A percentile compares a stretch with the other conserved stretches of the same genome.
phyloP scores from a whole-genome alignment of 2,329 filamentous ascomycete genomes.

The Calycina herbarum region DNA sequence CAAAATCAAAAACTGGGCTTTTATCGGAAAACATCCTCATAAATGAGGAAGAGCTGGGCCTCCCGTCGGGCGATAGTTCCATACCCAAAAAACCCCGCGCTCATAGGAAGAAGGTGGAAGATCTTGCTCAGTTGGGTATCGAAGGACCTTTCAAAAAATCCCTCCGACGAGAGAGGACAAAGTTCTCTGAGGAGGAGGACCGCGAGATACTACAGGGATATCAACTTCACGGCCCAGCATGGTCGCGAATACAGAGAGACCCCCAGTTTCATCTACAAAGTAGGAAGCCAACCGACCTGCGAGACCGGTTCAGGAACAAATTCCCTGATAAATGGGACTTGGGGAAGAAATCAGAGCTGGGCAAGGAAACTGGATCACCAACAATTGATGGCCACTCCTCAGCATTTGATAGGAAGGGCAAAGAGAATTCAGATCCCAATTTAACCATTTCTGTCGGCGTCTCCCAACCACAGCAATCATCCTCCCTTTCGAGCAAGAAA shows the following conservation, averaged over 20 bases:
- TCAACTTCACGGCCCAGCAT: constrained; percentile 59
- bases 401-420: constrained; percentile 3
- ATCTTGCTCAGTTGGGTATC: constrained; percentile 59
- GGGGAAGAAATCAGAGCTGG: constrained; percentile 6
- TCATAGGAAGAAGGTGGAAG: constrained; percentile 56
- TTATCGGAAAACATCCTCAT: constrained; percentile 56
- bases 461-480: neutral
- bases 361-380: neutral
- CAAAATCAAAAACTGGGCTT: constrained; percentile 49
- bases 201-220: constrained; percentile 61
- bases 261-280: constrained; percentile 56
- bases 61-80: constrained; percentile 32
- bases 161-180: constrained; percentile 57
- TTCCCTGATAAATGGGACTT: constrained; percentile 53
- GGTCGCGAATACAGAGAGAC: constrained; percentile 66
- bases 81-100: constrained; percentile 53
- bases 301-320: constrained; percentile 64
- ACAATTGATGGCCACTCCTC: neutral
- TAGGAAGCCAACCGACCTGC: constrained; percentile 61
- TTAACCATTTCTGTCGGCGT: neutral
- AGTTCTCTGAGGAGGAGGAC: constrained; percentile 64
- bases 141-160: constrained; percentile 63
- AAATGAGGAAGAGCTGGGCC: constrained; percentile 24
- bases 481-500: neutral
- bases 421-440: constrained; percentile 12